Conservation (phyloP, 1,284 basidiomycete species). For the Cutaneotrichosporon cutaneum region DNA sequence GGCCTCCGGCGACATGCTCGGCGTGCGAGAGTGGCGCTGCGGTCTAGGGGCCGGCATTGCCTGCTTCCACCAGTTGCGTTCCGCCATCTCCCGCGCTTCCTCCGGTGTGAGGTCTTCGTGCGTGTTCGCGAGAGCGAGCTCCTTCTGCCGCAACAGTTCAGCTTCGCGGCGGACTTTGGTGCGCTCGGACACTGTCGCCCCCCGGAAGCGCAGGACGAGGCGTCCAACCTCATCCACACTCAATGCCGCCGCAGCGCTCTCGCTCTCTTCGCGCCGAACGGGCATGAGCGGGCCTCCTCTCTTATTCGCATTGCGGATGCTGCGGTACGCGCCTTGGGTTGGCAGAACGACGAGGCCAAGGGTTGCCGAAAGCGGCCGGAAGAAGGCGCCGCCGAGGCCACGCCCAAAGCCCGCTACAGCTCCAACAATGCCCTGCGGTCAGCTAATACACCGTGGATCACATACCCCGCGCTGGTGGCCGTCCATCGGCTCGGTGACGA, state of each 20-base stretch:
- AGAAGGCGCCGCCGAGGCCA: background rate
- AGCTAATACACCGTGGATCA: background rate
- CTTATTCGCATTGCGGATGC: background rate
- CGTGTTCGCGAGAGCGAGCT: background rate
- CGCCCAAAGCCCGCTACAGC: background rate
- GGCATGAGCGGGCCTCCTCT: background rate
- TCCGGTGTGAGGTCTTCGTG: background rate
- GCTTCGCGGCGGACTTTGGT: background rate
- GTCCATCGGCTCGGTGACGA: conserved; percentile 57
- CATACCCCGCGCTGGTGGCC: conserved; percentile 32
- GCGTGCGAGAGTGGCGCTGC: background rate
- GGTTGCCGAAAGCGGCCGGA: background rate
- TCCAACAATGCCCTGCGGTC: conserved; percentile 17
- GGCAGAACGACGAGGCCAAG: background rate
- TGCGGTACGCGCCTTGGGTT: background rate
- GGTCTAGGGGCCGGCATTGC: background rate
- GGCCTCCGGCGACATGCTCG: background rate
- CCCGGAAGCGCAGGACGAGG: background rate
- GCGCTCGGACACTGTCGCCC: background rate
- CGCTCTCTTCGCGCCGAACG: background rate
- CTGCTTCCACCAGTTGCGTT: conserved; percentile 1
- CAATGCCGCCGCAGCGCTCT: background rate
- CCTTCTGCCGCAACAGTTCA: background rate
- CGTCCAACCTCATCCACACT: background rate
- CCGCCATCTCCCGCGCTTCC: background rate